Conservation (phyloP, 306 rosid genomes). For the Dryas drummondii region DNA sequence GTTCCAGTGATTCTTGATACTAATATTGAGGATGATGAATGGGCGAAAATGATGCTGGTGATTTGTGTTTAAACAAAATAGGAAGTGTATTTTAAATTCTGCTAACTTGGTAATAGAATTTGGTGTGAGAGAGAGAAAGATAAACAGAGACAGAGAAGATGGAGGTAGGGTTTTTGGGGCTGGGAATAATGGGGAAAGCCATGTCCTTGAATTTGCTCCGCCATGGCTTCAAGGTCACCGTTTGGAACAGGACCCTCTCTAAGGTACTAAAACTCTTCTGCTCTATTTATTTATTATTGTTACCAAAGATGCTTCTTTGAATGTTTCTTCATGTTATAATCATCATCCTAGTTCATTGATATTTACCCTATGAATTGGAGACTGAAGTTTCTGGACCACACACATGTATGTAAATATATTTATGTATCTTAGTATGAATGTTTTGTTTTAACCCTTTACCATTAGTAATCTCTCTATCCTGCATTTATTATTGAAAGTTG, state of each 20-base stretch:
- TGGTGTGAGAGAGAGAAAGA: neutral
- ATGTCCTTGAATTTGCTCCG: slow-evolving; percentile 62
- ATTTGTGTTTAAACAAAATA: too few relatives aligned
- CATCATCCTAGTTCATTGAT: neutral
- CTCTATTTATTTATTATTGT: neutral
- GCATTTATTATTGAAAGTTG: too few relatives aligned
- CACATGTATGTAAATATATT: neutral
- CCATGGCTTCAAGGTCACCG: slow-evolving; percentile 72
- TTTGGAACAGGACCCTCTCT: slow-evolving; percentile 83
- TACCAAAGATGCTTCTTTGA: neutral
- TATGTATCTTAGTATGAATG: too few relatives aligned
- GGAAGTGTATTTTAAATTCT: neutral
- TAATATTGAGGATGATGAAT: neutral
- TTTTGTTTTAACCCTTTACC: too few relatives aligned
- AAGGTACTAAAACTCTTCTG: slow-evolving; percentile 42
- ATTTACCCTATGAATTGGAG: neutral
- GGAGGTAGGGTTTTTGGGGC: slow-evolving; percentile 81
- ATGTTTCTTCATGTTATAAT: neutral
- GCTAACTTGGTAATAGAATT: too few relatives aligned
- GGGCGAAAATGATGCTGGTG: too few relatives aligned
- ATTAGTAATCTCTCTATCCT: too few relatives aligned
- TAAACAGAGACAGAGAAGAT: slow-evolving; percentile 20
- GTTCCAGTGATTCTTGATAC: neutral
- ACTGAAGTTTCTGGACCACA: neutral
- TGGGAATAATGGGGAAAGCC: slow-evolving; percentile 94